These are phyloP conservation scores for Hygrocybe coccinea DNA, from an alignment of 768 basidiomycete species.

Conservation along the genomic window DNA sequence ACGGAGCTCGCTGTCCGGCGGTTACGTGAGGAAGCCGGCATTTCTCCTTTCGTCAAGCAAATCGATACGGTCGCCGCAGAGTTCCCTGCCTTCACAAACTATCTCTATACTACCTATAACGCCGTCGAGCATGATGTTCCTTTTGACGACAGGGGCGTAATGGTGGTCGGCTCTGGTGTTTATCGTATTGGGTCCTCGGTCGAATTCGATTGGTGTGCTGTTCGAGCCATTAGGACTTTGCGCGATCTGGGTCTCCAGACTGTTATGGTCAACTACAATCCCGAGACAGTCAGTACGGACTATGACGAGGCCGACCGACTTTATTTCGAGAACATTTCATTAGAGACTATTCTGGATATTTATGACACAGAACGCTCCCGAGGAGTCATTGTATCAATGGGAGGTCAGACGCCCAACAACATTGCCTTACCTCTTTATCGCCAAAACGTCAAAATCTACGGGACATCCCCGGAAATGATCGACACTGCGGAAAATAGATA, in stretches of 20 bases:
- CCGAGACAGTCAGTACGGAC: conserved; percentile 97
- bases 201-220: conserved; percentile 99
- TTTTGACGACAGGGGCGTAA: conserved; percentile 89
- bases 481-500: conserved; percentile 98
- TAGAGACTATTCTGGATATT: conserved; percentile 95
- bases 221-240: conserved; percentile 91
- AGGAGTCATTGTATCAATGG: conserved; percentile 96
- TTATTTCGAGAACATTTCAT: conserved; percentile 97
- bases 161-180: conserved; percentile 96
- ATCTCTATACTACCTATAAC: conserved; percentile 97
- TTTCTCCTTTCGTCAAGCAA: conserved; percentile 93
- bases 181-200: conserved; percentile 99
- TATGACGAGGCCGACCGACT: conserved; percentile 98
- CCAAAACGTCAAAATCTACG: conserved; percentile 97
- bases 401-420: conserved; percentile 98
- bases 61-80: conserved; percentile 99
- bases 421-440: conserved; percentile 94
- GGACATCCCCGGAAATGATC: conserved; percentile 99
- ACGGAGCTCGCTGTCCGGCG: conserved; percentile 92
- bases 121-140: conserved; percentile 88
- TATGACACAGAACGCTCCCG: conserved; percentile 86
- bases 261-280: conserved; percentile 99
- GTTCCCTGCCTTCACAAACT: conserved; percentile 98
- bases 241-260: conserved; percentile 93
- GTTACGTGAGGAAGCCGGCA: conserved; percentile 75